Conservation (phyloP, 1,284 basidiomycete species). For the Cutaneotrichosporon cavernicola region DNA sequence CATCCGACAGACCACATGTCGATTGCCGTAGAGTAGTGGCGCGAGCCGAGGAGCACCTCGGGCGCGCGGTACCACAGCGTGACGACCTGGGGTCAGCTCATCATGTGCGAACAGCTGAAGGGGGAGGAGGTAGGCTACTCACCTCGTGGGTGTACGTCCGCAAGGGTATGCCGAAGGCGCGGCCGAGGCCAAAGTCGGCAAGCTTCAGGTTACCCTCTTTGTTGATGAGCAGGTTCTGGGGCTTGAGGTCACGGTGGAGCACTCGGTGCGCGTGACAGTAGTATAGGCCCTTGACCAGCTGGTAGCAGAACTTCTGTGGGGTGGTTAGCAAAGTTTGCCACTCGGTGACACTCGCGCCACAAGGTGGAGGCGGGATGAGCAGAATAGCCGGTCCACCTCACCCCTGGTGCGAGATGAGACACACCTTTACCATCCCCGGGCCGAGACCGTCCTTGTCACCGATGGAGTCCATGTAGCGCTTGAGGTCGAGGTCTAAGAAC, state of each 20-base stretch:
- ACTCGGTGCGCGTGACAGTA: constrained; percentile 99
- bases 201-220: constrained; percentile 94
- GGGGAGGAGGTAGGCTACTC: constrained; percentile 31
- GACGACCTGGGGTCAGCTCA: constrained; percentile 68
- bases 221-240: constrained; percentile 96
- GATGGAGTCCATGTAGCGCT: constrained; percentile 99
- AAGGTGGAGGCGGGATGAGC: neutral
- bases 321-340: constrained; percentile 3
- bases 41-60: constrained; percentile 92
- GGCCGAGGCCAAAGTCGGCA: constrained; percentile 89
- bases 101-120: neutral
- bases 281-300: constrained; percentile 93
- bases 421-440: constrained; percentile 83
- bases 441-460: constrained; percentile 94
- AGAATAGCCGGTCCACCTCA: neutral
- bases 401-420: constrained; percentile 54
- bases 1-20: constrained; percentile 99
- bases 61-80: constrained; percentile 99
- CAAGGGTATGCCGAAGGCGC: constrained; percentile 93
- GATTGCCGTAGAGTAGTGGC: constrained; percentile 97
- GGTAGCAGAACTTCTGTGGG: constrained; percentile 61
- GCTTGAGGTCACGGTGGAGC: constrained; percentile 94
- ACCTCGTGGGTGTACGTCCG: constrained; percentile 96
- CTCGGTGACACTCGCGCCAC: neutral
- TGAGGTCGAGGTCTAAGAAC: constrained; percentile 96